Conservation (phyloP, 208 protist species). For the Phytomonas sp. region DNA sequence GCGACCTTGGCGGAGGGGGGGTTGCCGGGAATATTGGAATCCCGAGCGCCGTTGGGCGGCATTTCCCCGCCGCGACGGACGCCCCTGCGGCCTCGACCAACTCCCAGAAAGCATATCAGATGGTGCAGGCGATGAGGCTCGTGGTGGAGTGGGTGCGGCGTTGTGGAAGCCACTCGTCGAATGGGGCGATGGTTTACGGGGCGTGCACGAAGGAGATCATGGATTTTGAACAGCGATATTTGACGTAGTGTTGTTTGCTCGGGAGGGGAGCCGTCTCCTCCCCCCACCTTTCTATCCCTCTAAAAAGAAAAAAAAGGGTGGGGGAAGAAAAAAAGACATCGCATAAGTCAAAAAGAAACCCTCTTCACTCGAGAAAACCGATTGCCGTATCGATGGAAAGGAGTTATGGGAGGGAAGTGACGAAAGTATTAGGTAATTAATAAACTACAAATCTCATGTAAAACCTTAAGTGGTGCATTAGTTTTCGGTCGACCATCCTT, state of each 20-base stretch:
- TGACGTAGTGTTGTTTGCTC: constrained; percentile 12
- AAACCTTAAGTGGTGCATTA: not conserved
- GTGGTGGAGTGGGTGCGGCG: constrained; percentile 45
- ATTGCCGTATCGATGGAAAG: not conserved
- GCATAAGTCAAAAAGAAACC: not conserved
- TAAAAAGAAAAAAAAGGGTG: constrained; percentile 11
- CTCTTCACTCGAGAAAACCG: too few species aligned
- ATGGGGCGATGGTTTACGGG: constrained; percentile 14
- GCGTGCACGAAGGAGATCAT: constrained; percentile 25
- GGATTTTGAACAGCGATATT: constrained; percentile 32
- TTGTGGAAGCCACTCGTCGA: constrained; percentile 21
- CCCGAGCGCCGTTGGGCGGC: too few species aligned
- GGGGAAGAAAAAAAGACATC: constrained; percentile 6
- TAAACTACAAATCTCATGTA: not conserved
- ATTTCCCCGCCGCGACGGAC: too few species aligned
- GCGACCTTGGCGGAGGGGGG: too few species aligned
- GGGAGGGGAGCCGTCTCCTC: too few species aligned
- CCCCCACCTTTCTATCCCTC: too few species aligned
- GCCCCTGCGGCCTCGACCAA: too few species aligned
- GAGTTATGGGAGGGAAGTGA: not conserved
- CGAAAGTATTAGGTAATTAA: not conserved
- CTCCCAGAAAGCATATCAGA: not conserved
- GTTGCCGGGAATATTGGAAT: too few species aligned
- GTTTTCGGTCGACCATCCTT: not conserved
- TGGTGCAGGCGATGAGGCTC: constrained; percentile 39